Evolutionary conservation across 2,329 filamentous ascomycete species (phyloP), one percentile per base, ranked within the genome.

Genomic region (Bipolaris sorokiniana): DNA sequence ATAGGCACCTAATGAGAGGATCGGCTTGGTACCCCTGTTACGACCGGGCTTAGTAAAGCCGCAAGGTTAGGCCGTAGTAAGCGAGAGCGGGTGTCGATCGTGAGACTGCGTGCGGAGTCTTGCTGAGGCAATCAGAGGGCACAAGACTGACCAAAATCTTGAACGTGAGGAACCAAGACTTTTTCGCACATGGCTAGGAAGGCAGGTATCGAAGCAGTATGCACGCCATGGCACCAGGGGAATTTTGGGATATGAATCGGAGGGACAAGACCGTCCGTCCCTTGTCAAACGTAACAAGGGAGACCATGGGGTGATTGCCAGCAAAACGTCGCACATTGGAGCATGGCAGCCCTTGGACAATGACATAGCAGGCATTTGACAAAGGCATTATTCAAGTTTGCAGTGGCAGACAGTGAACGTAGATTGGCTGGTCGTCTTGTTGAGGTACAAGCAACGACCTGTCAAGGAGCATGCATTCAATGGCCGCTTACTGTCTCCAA

Each of bases 21-120:
- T 37, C 46, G 28, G 46, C 46, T 37, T 48, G 38, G 34, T 45
- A 60, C 23, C 49, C 62, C 46, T 55, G 54, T 31, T 26, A 33
- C 40, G 42, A 52, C 50, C 41, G 58, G 58, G 59, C 48, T 45
- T 20, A 52, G 36, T 46, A 52, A 40, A 45, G 42, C 40, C 41
- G 28, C 38, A 31, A 36, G 48, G 53, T 55, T 38, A 36, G 48
- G n/a, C 45, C 41, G 40, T 48, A 23, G 54, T 31, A 55, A 51
- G 55, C 47, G 28, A 55, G 33, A 40, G 28, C 20, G 36, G 52
- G n/a, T 54, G 28, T 49, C 33, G 28, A 37, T 53, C 45, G 4
- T 52, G 38, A 22, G 42, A 37, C 38, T 34, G 31, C 26, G 38
- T 45, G 47, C 44, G 11, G 37, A 16, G 37, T 55, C 38, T 55